Percentiles rank a stretch among this genome's conserved stretches.
phyloP scores from a whole-genome alignment of 768 basidiomycete genomes.

The Psilocybe tampanensis region DNA sequence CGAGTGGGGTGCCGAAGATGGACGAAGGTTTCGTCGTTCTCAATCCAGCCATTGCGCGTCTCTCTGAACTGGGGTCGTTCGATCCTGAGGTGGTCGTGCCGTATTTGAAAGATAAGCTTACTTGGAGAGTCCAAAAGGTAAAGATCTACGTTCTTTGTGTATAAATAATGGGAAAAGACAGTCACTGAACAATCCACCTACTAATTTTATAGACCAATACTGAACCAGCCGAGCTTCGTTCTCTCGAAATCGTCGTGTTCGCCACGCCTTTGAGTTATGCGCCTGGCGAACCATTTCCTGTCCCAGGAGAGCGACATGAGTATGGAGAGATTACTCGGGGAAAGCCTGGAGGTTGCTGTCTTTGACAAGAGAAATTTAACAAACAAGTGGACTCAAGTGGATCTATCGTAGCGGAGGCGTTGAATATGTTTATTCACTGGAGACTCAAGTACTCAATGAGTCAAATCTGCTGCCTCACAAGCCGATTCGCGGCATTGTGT shows the following conservation, averaged over 20 bases:
- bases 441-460: too few relatives aligned
- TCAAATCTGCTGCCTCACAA: too few relatives aligned
- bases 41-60: conserved; percentile 33
- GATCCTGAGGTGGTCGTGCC: conserved; percentile 40
- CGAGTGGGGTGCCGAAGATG: conserved; percentile 18
- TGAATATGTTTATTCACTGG: too few relatives aligned
- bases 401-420: too few relatives aligned
- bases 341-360: conserved; percentile 6
- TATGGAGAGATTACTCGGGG: conserved; percentile 25
- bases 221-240: conserved; percentile 21
- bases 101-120: conserved; percentile 39
- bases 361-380: too few relatives aligned
- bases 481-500: too few relatives aligned
- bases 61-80: conserved; percentile 31
- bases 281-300: conserved; percentile 29
- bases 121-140: conserved; percentile 46
- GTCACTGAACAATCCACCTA: too few relatives aligned
- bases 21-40: conserved; percentile 48
- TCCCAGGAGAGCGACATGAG: conserved; percentile 20
- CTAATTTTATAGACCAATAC: conserved; percentile 21
- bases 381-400: too few relatives aligned
- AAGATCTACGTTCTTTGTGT: too few relatives aligned
- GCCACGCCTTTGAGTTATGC: conserved; percentile 28
- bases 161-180: too few relatives aligned
- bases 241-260: conserved; percentile 28